These are phyloP conservation scores for Macrophomina tecta DNA, from an alignment of 2,329 filamentous ascomycete genomes.

Conservation along the genomic window DNA sequence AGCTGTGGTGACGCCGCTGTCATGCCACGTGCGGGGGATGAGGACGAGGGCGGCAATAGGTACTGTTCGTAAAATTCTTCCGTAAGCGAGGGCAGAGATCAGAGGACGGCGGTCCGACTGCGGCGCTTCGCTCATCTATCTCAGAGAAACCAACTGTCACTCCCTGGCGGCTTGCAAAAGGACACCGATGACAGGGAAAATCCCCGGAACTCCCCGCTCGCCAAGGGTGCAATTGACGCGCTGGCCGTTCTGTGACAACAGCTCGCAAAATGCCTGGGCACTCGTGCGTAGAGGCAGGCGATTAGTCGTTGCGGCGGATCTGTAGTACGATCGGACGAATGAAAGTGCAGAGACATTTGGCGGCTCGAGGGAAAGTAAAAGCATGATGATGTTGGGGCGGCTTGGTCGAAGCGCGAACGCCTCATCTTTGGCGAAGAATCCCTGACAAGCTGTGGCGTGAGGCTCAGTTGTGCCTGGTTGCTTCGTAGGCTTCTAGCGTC, in stretches of 20 bases:
- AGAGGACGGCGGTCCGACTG: neutral
- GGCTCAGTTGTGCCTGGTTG: neutral
- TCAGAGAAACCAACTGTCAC: neutral
- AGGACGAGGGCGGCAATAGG: neutral
- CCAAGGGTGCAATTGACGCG: neutral
- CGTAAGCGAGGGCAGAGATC: neutral
- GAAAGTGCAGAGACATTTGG: neutral
- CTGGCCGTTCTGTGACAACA: neutral
- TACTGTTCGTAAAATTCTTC: neutral
- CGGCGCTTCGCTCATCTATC: neutral
- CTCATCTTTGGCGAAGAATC: neutral
- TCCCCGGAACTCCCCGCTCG: neutral
- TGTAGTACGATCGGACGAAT: neutral
- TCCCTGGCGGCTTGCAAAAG: no score
- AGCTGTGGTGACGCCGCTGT: neutral
- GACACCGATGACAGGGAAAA: neutral
- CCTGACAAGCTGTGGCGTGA: neutral
- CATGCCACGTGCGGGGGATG: neutral
- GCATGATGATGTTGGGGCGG: neutral
- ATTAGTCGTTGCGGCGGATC: neutral
- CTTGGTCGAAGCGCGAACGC: neutral
- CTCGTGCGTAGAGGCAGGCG: neutral
- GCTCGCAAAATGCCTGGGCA: neutral
- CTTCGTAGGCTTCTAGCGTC: neutral
- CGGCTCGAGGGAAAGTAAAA: neutral